A percentile compares a stretch with the other conserved stretches of the same genome.
phyloP scores from a whole-genome alignment of 345 rosid genomes.

The Moringa oleifera region DNA sequence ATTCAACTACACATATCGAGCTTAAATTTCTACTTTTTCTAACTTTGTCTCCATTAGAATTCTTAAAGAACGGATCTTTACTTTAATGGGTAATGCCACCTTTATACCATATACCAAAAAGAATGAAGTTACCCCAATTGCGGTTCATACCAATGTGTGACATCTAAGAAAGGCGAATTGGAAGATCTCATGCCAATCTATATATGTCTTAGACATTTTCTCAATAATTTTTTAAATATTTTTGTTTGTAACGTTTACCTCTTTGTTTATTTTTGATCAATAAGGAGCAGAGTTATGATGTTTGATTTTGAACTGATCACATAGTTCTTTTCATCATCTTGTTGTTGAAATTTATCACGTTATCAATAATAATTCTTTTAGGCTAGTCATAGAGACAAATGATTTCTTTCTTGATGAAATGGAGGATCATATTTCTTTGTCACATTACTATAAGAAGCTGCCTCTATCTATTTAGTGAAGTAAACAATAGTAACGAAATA shows the following conservation, averaged over 20 bases:
- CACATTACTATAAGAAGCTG: neutral
- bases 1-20: neutral
- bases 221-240: neutral
- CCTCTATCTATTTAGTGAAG: neutral
- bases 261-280: neutral
- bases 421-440: too few species aligned
- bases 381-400: too few species aligned
- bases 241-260: neutral
- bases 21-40: too few species aligned
- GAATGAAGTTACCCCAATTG: too few species aligned
- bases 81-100: neutral
- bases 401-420: neutral
- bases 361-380: too few species aligned
- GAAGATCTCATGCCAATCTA: neutral
- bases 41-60: too few species aligned
- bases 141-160: neutral
- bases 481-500: too few species aligned
- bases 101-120: neutral
- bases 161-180: neutral
- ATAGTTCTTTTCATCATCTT: conserved; percentile 1
- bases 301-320: too few species aligned
- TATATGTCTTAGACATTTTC: neutral
- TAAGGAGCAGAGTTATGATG: neutral
- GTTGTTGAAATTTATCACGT: neutral
- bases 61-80: neutral